Percentiles rank a stretch among this genome's conserved stretches.
Evolutionary conservation across 306 rosid species (phyloP).

Genomic region (Carpinus fangiana): DNA sequence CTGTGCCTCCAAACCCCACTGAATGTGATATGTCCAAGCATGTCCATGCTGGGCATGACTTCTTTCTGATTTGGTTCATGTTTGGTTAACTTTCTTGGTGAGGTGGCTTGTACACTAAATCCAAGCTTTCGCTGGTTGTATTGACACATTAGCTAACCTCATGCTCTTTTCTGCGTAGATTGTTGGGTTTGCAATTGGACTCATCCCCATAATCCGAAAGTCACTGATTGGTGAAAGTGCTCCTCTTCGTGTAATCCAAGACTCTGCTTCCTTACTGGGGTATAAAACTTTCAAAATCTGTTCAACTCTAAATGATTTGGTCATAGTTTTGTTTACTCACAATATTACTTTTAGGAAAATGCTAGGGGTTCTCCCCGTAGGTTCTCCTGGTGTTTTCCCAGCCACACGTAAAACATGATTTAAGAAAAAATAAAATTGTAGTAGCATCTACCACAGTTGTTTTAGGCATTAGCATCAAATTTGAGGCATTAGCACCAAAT

Average conservation of each 20-base stretch:
- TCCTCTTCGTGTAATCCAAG: constrained; percentile 54
- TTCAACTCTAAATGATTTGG: neutral
- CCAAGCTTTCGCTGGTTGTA: neutral
- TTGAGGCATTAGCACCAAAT: no score
- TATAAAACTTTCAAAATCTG: constrained; percentile 16
- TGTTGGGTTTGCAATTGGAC: constrained; percentile 47
- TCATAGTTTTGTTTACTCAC: neutral
- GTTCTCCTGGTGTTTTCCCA: no score
- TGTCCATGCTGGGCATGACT: neutral
- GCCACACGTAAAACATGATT: no score
- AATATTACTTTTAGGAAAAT: neutral
- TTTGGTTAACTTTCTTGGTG: neutral
- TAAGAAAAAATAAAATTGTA: no score
- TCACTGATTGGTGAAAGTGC: constrained; percentile 43
- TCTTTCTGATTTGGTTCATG: neutral
- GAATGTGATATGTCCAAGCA: neutral
- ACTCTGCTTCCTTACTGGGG: constrained; percentile 50
- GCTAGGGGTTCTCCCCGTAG: no score
- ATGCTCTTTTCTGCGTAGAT: constrained; percentile 26
- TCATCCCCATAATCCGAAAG: constrained; percentile 39
- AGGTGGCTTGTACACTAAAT: neutral
- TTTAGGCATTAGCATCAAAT: no score
- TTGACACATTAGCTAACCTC: neutral
- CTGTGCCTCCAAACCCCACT: neutral
- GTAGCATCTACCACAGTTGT: no score